Percentiles rank a stretch among this genome's conserved stretches.
phyloP scores from a whole-genome alignment of 345 rosid genomes.

The Fremontodendron californicum region DNA sequence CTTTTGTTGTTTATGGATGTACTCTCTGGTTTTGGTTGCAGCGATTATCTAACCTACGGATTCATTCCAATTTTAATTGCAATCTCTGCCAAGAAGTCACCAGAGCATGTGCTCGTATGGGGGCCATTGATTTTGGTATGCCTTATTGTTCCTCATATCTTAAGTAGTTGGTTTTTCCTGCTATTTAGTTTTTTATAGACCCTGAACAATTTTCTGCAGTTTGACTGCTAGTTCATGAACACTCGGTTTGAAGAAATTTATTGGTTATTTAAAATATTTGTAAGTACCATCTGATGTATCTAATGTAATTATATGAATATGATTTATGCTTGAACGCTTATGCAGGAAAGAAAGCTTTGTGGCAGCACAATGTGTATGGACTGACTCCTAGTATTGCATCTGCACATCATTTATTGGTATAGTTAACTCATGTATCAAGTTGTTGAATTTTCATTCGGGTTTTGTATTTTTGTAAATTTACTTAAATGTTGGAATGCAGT shows the following conservation, averaged over 20 bases:
- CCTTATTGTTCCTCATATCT: neutral
- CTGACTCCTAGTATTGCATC: slow-evolving; percentile 69
- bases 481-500: slow-evolving; percentile 38
- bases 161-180: neutral
- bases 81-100: slow-evolving; percentile 79
- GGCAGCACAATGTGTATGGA: slow-evolving; percentile 78
- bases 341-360: slow-evolving; percentile 75
- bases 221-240: neutral
- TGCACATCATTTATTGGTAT: slow-evolving; percentile 80
- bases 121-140: slow-evolving; percentile 76
- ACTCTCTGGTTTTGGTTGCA: slow-evolving; percentile 31
- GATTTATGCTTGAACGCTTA: slow-evolving; percentile 7
- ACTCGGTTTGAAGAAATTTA: slow-evolving; percentile 8
- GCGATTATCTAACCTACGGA: slow-evolving; percentile 79
- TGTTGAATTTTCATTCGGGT: slow-evolving; percentile 10
- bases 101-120: slow-evolving; percentile 66
- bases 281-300: neutral
- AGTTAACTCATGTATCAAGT: neutral
- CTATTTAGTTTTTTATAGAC: neutral
- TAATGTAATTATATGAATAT: neutral
- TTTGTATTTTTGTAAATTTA: neutral
- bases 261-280: neutral
- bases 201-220: neutral
- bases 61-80: slow-evolving; percentile 73
- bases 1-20: neutral